Conservation (phyloP, 306 rosid genomes). For the Vicia sativa region DNA sequence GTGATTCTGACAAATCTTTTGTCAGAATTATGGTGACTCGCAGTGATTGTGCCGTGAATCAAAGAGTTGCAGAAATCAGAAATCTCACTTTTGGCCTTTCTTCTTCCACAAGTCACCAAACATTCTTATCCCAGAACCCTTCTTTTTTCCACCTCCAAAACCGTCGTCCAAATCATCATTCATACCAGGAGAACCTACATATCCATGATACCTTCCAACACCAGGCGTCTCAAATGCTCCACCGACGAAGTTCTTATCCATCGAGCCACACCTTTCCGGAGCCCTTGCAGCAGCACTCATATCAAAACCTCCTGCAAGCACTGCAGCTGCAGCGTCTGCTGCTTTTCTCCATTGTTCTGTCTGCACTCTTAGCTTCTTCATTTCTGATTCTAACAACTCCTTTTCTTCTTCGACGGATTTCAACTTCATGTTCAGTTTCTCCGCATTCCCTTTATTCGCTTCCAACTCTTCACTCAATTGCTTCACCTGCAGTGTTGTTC, state of each 20-base stretch:
- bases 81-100: conserved; percentile 66
- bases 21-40: neutral
- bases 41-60: neutral
- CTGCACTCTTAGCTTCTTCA: conserved; percentile 82
- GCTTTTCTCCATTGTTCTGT: conserved; percentile 93
- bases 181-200: conserved; percentile 69
- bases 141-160: conserved; percentile 66
- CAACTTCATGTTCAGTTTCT: conserved; percentile 53
- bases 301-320: conserved; percentile 71
- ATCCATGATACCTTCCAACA: conserved; percentile 65
- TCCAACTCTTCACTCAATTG: conserved; percentile 60
- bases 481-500: conserved; percentile 42
- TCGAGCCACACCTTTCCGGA: conserved; percentile 80
- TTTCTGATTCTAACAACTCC: conserved; percentile 68
- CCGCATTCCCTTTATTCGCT: conserved; percentile 48
- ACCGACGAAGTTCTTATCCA: conserved; percentile 79
- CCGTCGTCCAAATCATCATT: conserved; percentile 70
- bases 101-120: conserved; percentile 87
- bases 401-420: conserved; percentile 58
- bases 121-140: conserved; percentile 80
- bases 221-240: conserved; percentile 55
- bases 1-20: neutral
- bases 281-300: conserved; percentile 57
- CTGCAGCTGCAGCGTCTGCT: conserved; percentile 92
- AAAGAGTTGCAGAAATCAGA: neutral